phyloP scores from a whole-genome alignment of 1,139 yeast genomes.

The Yamadazyma triangularis region DNA sequence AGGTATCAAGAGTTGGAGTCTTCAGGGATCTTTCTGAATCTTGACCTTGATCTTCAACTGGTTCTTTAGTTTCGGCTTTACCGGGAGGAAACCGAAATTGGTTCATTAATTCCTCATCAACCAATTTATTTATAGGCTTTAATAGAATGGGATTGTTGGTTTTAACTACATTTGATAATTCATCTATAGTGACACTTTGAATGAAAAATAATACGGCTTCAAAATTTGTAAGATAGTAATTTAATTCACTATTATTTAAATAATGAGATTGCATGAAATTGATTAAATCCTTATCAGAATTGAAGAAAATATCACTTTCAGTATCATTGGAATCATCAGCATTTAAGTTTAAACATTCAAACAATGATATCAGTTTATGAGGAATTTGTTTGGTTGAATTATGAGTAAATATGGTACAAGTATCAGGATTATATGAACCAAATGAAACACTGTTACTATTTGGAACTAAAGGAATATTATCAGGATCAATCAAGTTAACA shows the following conservation, averaged over 20 bases:
- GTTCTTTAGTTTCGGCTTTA: background rate
- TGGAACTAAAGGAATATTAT: slow-evolving; percentile 17
- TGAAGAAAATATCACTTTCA: slow-evolving; percentile 20
- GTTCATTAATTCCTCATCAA: slow-evolving; percentile 29
- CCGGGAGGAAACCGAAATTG: slow-evolving; percentile 3
- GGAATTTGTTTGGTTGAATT: too few relatives aligned
- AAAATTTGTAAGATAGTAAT: slow-evolving; percentile 39
- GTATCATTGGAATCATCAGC: slow-evolving; percentile 3
- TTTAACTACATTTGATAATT: slow-evolving; percentile 15
- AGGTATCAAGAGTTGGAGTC: background rate
- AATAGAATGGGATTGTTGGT: slow-evolving; percentile 16
- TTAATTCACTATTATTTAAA: slow-evolving; percentile 37
- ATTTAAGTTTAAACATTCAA: slow-evolving; percentile 28
- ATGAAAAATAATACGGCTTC: slow-evolving; percentile 40
- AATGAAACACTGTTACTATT: slow-evolving; percentile 12
- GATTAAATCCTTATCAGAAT: slow-evolving; percentile 27
- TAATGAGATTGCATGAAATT: slow-evolving; percentile 23
- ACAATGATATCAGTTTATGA: slow-evolving; percentile 17
- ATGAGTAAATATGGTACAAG: slow-evolving; percentile 2
- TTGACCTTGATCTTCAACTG: slow-evolving; percentile 1
- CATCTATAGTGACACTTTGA: slow-evolving; percentile 33
- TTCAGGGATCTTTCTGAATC: slow-evolving; percentile 1
- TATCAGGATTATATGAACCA: slow-evolving; percentile 15
- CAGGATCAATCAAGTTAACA: slow-evolving; percentile 30
- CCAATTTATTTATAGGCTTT: slow-evolving; percentile 20